Percentiles rank a stretch among this genome's conserved stretches.
phyloP scores from a whole-genome alignment of 768 basidiomycete genomes.

The Suillus spraguei region DNA sequence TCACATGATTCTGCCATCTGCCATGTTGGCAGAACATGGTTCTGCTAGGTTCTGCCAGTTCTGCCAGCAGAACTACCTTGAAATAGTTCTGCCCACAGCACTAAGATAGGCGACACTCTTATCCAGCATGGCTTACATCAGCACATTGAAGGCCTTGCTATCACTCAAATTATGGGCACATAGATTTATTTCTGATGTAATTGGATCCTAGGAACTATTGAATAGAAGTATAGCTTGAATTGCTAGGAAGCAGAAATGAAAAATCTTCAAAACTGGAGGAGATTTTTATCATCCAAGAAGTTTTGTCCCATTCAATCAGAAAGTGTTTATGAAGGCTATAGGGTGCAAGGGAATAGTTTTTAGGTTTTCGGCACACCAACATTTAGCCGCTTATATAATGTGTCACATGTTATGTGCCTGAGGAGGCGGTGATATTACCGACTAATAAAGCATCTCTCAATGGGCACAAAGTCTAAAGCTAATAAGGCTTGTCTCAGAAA shows the following conservation, averaged over 20 bases:
- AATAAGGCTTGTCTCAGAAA: neutral
- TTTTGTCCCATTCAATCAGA: too few relatives aligned
- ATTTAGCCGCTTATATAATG: neutral
- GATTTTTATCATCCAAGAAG: neutral
- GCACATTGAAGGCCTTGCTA: too few relatives aligned
- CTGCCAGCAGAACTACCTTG: too few relatives aligned
- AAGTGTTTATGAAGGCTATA: too few relatives aligned
- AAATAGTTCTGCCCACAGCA: too few relatives aligned
- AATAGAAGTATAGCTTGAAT: neutral
- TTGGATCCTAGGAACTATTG: neutral
- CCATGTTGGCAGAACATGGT: too few relatives aligned
- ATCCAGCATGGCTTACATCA: too few relatives aligned
- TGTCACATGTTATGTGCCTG: neutral
- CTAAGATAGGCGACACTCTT: too few relatives aligned
- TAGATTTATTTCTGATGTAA: neutral
- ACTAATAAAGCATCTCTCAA: neutral
- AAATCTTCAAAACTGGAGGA: too few relatives aligned
- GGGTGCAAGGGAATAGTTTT: neutral
- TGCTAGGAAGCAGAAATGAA: slow-evolving; percentile 1
- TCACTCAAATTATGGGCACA: neutral
- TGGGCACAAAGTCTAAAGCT: neutral
- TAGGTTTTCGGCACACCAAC: neutral
- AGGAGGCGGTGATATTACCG: neutral
- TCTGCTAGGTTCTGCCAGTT: too few relatives aligned
- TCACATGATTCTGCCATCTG: too few relatives aligned